Evolutionary conservation across 495 filamentous ascomycete species (phyloP).

Genomic region (Penicillium psychrofluorescens): DNA sequence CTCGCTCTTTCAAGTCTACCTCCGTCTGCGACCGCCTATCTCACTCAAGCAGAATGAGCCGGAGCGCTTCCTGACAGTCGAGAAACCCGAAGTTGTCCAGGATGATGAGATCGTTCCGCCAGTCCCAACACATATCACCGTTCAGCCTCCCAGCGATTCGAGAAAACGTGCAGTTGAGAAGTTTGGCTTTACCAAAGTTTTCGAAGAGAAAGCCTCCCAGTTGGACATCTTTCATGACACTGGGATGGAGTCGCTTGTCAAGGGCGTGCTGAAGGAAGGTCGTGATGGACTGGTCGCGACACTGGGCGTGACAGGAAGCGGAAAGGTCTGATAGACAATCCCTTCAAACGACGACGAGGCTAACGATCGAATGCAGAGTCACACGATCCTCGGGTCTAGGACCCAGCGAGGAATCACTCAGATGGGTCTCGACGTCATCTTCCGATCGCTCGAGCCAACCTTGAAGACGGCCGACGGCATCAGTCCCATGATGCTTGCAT

Average conservation of each 20-base stretch:
- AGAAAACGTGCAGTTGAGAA: constrained; percentile 82
- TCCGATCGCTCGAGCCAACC: constrained; percentile 63
- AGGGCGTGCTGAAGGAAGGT: constrained; percentile 71
- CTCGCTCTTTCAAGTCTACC: constrained; percentile 84
- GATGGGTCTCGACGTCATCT: constrained; percentile 83
- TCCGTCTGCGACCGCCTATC: constrained; percentile 75
- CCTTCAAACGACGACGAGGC: neutral
- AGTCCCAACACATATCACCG: constrained; percentile 72
- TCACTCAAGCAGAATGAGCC: constrained; percentile 25
- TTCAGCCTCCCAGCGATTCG: constrained; percentile 73
- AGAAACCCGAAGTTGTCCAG: constrained; percentile 38
- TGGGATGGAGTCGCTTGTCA: constrained; percentile 64
- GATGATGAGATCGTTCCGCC: constrained; percentile 28
- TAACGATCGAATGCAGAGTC: constrained; percentile 54
- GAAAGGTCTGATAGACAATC: constrained; percentile 60
- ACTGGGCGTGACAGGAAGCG: constrained; percentile 88
- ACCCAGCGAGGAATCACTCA: constrained; percentile 85
- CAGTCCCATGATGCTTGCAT: constrained; percentile 55
- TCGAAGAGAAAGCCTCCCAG: constrained; percentile 77
- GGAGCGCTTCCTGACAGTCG: constrained; percentile 76
- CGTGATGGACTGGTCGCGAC: constrained; percentile 89
- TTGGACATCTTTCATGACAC: constrained; percentile 83
- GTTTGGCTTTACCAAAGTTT: constrained; percentile 91
- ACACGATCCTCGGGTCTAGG: constrained; percentile 91
- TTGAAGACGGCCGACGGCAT: constrained; percentile 55